Evolutionary conservation across 1,139 yeast species (phyloP).

Genomic region (Pichia sp.): DNA sequence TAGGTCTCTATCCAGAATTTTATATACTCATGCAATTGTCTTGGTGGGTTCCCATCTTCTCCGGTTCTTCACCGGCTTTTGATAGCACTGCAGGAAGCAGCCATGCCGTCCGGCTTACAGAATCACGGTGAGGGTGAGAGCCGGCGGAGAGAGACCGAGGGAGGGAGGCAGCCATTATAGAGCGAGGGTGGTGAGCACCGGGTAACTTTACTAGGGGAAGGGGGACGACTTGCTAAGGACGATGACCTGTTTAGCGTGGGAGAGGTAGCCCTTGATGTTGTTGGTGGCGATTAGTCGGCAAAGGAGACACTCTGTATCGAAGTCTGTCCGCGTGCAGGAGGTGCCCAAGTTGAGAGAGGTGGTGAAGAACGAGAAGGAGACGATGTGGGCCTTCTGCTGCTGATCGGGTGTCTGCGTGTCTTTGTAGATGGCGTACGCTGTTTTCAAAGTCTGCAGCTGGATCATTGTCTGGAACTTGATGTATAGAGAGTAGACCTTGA

Average conservation of each 20-base stretch:
- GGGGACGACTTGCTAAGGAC: slow-evolving; percentile 9
- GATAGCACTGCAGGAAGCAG: slow-evolving; percentile 4
- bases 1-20: background rate
- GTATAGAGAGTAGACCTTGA: slow-evolving; percentile 60
- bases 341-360: background rate
- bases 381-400: slow-evolving; percentile 29
- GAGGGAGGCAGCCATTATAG: background rate
- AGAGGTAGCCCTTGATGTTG: slow-evolving; percentile 9
- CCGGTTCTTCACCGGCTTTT: background rate
- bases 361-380: slow-evolving; percentile 31
- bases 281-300: slow-evolving; percentile 7
- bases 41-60: background rate
- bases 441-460: slow-evolving; percentile 2
- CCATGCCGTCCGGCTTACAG: background rate
- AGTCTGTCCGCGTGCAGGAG: background rate
- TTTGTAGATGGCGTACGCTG: slow-evolving; percentile 1
- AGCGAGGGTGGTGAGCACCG: background rate
- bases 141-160: background rate
- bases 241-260: slow-evolving; percentile 8
- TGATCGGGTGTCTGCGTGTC: background rate
- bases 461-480: slow-evolving; percentile 29
- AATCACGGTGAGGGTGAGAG: too few relatives aligned
- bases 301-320: slow-evolving; percentile 5
- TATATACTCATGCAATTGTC: background rate
- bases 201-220: slow-evolving; percentile 4